A percentile compares a stretch with the other conserved stretches of the same genome.
Conservation (phyloP, 2,329 filamentous ascomycete genomes). For the Trichoderma sp. region DNA sequence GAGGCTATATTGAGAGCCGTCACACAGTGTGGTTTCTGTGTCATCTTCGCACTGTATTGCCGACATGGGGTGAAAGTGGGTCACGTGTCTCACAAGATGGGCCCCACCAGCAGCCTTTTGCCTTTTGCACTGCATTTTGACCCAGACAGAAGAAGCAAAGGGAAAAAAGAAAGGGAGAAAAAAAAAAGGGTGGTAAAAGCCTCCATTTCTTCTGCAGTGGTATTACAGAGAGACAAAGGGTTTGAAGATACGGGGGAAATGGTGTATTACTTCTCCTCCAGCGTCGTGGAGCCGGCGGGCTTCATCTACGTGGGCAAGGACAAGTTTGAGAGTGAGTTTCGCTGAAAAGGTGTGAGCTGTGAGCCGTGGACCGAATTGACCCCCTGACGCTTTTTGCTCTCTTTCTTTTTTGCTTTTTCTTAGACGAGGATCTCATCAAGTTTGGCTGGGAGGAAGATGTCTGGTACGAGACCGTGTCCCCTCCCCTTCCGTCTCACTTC, state of each 20-base stretch:
- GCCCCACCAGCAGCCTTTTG: neutral
- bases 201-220: no score
- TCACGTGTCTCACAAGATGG: neutral
- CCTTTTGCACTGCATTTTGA: neutral
- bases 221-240: neutral
- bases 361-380: no score
- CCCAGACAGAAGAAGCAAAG: neutral
- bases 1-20: neutral
- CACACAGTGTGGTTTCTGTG: neutral
- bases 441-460: constrained; percentile 94
- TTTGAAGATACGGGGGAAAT: constrained; percentile 43
- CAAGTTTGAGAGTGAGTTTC: constrained; percentile 86
- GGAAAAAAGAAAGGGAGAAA: neutral
- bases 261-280: constrained; percentile 97
- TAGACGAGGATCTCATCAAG: constrained; percentile 95
- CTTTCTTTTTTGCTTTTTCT: neutral
- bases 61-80: neutral
- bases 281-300: constrained; percentile 73
- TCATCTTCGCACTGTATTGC: neutral
- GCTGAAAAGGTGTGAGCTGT: no score
- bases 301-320: constrained; percentile 97
- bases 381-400: neutral
- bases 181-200: no score
- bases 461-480: constrained; percentile 59
- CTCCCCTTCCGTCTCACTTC: neutral